phyloP scores from a whole-genome alignment of 192 early-diverging fungal species.

The Coemansia sp. region DNA sequence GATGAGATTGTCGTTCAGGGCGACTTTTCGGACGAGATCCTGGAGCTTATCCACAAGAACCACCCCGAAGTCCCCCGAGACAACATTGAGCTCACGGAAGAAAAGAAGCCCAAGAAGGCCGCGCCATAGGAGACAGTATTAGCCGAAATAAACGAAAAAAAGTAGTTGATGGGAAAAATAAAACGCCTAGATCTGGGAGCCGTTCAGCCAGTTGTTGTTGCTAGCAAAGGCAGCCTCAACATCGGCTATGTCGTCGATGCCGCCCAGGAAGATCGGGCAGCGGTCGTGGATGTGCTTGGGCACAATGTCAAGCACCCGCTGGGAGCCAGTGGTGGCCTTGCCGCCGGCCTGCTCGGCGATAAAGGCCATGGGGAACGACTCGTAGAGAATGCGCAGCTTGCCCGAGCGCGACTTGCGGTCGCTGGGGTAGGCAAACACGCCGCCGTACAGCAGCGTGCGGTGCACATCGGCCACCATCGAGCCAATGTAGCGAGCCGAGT shows the following conservation, averaged over 20 bases:
- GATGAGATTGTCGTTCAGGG: conserved; percentile 98
- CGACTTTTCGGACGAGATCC: conserved; percentile 88
- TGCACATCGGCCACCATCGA: conserved; percentile 99
- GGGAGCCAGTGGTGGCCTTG: conserved; percentile 77
- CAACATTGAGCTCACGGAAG: conserved; percentile 74
- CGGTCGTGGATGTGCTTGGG: conserved; percentile 89
- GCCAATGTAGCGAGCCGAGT: conserved; percentile 94
- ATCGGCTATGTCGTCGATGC: conserved; percentile 83
- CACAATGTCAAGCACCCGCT: conserved; percentile 80
- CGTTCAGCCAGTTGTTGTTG: conserved; percentile 49
- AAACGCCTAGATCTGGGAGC: conserved; percentile 20
- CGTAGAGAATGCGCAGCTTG: conserved; percentile 95
- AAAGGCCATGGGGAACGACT: conserved; percentile 98
- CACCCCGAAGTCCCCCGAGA: conserved; percentile 72
- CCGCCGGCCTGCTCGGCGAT: conserved; percentile 96
- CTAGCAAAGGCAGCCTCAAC: conserved; percentile 71
- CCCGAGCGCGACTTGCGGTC: conserved; percentile 76
- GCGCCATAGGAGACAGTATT: conserved; percentile 1
- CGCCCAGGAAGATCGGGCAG: conserved; percentile 88
- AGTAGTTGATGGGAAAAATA: neutral
- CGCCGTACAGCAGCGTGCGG: conserved; percentile 88
- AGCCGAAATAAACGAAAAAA: neutral
- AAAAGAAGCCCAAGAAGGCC: conserved; percentile 66
- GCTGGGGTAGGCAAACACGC: conserved; percentile 86
- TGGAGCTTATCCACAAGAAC: conserved; percentile 74